Base-by-base conservation (phyloP, 1,284 basidiomycete genomes). In the Cutaneotrichosporon curvatum region DNA sequence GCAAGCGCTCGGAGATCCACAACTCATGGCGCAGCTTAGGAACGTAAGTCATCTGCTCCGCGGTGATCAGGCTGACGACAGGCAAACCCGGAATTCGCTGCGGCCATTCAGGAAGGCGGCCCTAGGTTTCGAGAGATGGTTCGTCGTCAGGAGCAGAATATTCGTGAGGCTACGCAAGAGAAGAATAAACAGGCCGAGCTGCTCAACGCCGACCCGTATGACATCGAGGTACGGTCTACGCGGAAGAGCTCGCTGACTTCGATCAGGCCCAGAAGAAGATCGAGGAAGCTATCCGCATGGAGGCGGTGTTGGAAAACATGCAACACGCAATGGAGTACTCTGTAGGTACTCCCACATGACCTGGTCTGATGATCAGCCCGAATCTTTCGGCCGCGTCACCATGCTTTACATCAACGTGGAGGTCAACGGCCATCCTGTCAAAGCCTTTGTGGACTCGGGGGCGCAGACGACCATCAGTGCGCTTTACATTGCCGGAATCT, bases 361-460 rank as follows among this genome's bases (percentile, higher is more conserved):
- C 86, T 68, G 85, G 2, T 23, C 3, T 18, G 11, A 3, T 18
- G 4, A n/a, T 14, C 16, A 84, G 32, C 94, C 94, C 0, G 92
- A 97, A 71, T 81, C 81, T 39, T 98, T 98, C 71, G 95, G 90
- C 15, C 79, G 84, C 49, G 95, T 98, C 11, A 86, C 82, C 2
- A 98, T 98, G 95, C 83, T 98, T 41, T 98, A 72, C 48, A 69
- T 76, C 56, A 60, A 75, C 41, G 83, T 94, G 0, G 91, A 96
- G 63, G 90, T 98, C 3, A 98, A 98, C 61, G 86, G 86, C 0
- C 78, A 79, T 44, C 82, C 83, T 1, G 82, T 97, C 31, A 95
- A 92, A 67, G 95, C 95, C 0, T 98, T 98, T 63, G 95, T 98
- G 20, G 94, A 98, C 66, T 94, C 89, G 56, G 94, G 94, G 21